Conservation (phyloP, 148 eudicot species). For the Selenicereus undatus region DNA sequence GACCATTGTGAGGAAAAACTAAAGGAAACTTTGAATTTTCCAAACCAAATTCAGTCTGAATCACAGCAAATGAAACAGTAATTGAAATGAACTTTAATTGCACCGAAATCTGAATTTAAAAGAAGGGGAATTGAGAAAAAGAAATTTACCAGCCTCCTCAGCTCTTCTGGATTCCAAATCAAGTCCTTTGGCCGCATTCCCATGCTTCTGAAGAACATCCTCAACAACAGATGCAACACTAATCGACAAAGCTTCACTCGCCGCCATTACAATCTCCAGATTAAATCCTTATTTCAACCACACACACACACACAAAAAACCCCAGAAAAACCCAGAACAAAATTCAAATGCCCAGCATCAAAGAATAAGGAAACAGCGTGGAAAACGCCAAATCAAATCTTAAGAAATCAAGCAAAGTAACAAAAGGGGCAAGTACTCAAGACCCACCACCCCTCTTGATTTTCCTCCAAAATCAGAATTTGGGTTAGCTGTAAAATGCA, state of each 20-base stretch:
- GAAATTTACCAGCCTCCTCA: constrained; percentile 50
- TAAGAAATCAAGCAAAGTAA: constrained; percentile 14
- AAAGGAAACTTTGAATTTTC: background rate
- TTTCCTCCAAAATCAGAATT: constrained; percentile 1
- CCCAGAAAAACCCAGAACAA: constrained; percentile 14
- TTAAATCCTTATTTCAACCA: background rate
- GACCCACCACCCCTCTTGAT: background rate
- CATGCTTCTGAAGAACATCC: constrained; percentile 85
- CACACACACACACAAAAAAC: background rate
- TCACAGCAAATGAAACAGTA: background rate
- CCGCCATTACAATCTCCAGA: constrained; percentile 33
- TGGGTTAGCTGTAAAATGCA: background rate
- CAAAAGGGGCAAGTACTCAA: constrained; percentile 18
- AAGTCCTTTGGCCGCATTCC: constrained; percentile 43
- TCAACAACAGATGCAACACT: constrained; percentile 77
- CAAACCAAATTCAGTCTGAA: background rate
- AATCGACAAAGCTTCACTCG: constrained; percentile 51
- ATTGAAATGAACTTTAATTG: background rate
- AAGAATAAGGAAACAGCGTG: background rate
- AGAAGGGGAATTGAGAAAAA: background rate
- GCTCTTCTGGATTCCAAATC: constrained; percentile 66
- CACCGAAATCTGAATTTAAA: background rate
- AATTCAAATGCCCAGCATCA: constrained; percentile 17
- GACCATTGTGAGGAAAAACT: background rate
- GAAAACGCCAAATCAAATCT: constrained; percentile 22